These are phyloP conservation scores for Marasmius sp. DNA, from an alignment of 1,284 basidiomycete species.

Conservation along the genomic window DNA sequence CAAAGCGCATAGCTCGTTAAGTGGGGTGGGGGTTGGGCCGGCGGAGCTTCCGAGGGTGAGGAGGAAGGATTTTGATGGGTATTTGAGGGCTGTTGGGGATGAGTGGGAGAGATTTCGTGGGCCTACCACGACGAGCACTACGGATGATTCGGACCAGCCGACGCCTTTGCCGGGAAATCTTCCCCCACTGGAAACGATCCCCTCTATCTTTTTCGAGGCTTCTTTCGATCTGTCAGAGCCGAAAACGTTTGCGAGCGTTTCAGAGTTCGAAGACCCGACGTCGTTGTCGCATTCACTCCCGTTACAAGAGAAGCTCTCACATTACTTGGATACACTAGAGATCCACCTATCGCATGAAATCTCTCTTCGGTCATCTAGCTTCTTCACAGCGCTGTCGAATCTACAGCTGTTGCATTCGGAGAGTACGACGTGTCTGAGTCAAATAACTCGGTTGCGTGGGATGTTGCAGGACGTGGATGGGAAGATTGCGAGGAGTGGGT, in stretches of 20 bases:
- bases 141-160: constrained; percentile 11
- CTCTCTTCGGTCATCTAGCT: constrained; percentile 85
- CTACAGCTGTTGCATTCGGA: constrained; percentile 91
- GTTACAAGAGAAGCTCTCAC: constrained; percentile 89
- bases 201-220: constrained; percentile 76
- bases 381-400: constrained; percentile 95
- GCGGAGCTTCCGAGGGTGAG: constrained; percentile 77
- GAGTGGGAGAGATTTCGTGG: constrained; percentile 75
- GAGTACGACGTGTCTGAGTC: constrained; percentile 78
- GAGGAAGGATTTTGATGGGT: constrained; percentile 83
- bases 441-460: constrained; percentile 72
- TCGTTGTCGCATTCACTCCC: constrained; percentile 67
- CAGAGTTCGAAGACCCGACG: constrained; percentile 63
- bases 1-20: constrained; percentile 75
- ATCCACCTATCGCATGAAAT: constrained; percentile 95
- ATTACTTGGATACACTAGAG: constrained; percentile 93
- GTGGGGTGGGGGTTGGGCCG: constrained; percentile 59
- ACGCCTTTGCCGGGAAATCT: constrained; percentile 37
- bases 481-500: constrained; percentile 73
- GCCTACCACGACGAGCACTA: constrained; percentile 23
- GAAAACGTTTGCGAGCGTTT: constrained; percentile 79
- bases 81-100: constrained; percentile 70
- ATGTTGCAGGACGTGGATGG: constrained; percentile 80
- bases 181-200: constrained; percentile 77
- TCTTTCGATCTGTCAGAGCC: constrained; percentile 86